These are phyloP conservation scores for Ustilago vetiveriae DNA, from an alignment of 1,284 basidiomycete genomes.

Conservation along the genomic window DNA sequence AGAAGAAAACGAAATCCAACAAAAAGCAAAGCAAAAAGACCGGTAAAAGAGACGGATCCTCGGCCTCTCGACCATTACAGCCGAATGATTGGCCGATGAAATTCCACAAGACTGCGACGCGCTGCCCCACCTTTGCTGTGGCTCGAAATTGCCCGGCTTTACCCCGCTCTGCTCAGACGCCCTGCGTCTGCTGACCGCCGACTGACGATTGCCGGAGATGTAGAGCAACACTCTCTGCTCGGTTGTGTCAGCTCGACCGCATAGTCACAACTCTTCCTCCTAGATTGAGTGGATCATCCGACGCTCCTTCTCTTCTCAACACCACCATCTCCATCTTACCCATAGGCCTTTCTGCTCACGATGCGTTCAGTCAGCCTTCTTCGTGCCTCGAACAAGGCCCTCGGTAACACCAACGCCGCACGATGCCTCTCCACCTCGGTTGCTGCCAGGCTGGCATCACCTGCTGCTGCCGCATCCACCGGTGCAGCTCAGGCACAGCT, in stretches of 20 bases:
- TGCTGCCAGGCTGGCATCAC: conserved; percentile 24
- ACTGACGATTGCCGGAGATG: not conserved
- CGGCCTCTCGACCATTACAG: conserved; percentile 13
- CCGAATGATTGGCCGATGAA: conserved; percentile 11
- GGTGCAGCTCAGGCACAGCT: conserved; percentile 32
- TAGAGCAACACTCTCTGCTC: too few species aligned
- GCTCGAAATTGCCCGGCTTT: not conserved
- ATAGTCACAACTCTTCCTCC: not conserved
- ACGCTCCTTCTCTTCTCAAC: not conserved
- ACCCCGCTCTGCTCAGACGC: conserved; percentile 2
- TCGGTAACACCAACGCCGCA: conserved; percentile 7
- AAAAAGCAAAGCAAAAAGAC: too few species aligned
- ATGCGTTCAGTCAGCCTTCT: conserved; percentile 28
- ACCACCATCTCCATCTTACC: not conserved
- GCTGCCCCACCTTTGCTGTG: not conserved
- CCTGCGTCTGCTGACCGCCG: not conserved
- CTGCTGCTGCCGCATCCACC: conserved; percentile 27
- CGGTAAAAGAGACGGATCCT: not conserved
- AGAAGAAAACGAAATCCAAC: too few species aligned
- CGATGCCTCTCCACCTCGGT: conserved; percentile 41
- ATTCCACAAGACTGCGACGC: not conserved
- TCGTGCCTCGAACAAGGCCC: conserved; percentile 30
- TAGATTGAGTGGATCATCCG: not conserved
- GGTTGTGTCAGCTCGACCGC: too few species aligned
- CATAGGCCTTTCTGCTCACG: not conserved